Percentiles rank a stretch among this genome's conserved stretches.
These are phyloP conservation scores for Globisporangium irregulare DNA, from an alignment of 352 stramenopile species.

Conservation along the genomic window DNA sequence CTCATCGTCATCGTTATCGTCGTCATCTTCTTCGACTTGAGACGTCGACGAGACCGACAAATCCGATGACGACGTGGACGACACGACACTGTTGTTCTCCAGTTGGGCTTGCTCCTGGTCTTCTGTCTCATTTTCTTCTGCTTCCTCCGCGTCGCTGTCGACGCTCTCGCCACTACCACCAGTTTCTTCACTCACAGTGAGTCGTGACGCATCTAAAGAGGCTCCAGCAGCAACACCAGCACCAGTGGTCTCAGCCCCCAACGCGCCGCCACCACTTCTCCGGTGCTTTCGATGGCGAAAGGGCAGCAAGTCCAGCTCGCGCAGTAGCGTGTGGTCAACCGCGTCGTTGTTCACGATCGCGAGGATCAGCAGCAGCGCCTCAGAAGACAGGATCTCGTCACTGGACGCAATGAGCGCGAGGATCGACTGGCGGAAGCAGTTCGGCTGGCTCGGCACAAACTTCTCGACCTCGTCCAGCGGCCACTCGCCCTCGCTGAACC, in stretches of 20 bases:
- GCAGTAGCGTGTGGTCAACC: conserved; percentile 59
- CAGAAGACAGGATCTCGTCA: conserved; percentile 62
- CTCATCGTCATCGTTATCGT: conserved; percentile 2
- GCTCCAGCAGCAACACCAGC: background rate
- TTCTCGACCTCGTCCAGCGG: conserved; percentile 62
- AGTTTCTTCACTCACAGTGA: conserved; percentile 17
- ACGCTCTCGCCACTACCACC: conserved; percentile 11
- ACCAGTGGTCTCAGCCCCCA: background rate
- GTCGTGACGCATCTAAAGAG: background rate
- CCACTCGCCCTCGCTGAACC: conserved; percentile 77
- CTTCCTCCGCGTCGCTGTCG: background rate
- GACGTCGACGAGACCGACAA: conserved; percentile 20
- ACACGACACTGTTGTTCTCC: conserved; percentile 21
- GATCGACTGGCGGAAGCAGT: conserved; percentile 64
- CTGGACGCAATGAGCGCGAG: conserved; percentile 57
- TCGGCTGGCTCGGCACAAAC: conserved; percentile 39
- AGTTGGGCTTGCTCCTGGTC: background rate
- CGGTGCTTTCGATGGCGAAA: conserved; percentile 38
- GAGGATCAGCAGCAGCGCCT: conserved; percentile 55
- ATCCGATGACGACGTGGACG: conserved; percentile 24
- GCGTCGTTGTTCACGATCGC: conserved; percentile 63
- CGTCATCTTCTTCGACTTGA: conserved; percentile 12
- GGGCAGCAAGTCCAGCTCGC: conserved; percentile 58
- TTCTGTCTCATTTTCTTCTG: background rate
- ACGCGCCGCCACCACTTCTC: background rate